Conservation (phyloP, 306 rosid genomes). For the Quercus variabilis region DNA sequence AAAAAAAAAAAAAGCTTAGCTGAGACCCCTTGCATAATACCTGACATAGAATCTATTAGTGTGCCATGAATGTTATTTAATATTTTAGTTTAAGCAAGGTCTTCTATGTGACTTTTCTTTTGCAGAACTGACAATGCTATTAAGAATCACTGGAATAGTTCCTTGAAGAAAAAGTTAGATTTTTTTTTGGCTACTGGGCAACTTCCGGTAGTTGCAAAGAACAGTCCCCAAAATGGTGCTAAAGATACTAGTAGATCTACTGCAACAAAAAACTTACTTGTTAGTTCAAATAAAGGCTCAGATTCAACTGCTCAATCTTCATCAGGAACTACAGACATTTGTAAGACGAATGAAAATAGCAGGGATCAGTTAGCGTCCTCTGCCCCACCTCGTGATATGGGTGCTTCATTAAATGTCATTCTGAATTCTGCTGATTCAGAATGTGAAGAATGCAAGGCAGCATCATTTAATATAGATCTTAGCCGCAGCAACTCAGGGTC, state of each 20-base stretch:
- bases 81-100: constrained; percentile 8
- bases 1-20: background rate
- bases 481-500: constrained; percentile 50
- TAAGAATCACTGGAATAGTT: constrained; percentile 99
- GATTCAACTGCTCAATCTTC: constrained; percentile 65
- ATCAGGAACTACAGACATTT: constrained; percentile 52
- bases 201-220: constrained; percentile 80
- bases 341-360: constrained; percentile 50
- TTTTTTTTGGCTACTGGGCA: constrained; percentile 82
- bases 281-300: constrained; percentile 51
- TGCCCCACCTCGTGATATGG: constrained; percentile 45
- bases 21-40: background rate
- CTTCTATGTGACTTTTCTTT: constrained; percentile 3
- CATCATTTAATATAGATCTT: constrained; percentile 41
- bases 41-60: background rate
- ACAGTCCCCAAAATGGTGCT: constrained; percentile 44
- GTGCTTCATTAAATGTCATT: constrained; percentile 53
- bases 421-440: constrained; percentile 62
- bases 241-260: constrained; percentile 50
- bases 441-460: constrained; percentile 50
- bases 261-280: constrained; percentile 40
- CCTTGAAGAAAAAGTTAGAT: constrained; percentile 90
- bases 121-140: constrained; percentile 97
- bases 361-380: constrained; percentile 65
- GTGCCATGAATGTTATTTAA: background rate